Evolutionary conservation across 805 yeast genomes (phyloP).

Genomic region (Priceomyces castillae): DNA sequence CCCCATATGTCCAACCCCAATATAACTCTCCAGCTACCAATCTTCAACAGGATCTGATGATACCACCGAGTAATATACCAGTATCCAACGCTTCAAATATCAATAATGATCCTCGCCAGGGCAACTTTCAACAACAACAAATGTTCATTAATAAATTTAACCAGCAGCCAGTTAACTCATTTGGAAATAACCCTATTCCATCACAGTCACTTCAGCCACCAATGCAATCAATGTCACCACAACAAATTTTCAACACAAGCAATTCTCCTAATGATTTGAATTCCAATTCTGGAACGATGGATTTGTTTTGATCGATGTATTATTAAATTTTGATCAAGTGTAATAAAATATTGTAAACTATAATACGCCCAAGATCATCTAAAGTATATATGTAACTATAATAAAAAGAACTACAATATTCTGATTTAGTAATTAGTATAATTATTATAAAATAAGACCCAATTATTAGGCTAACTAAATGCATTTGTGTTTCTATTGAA

Average conservation of each 20-base stretch:
- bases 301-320: constrained; percentile 22
- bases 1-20: constrained; percentile 1
- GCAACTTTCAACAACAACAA: constrained; percentile 9
- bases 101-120: constrained; percentile 2
- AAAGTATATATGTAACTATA: constrained; percentile 7
- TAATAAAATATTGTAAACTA: neutral
- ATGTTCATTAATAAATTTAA: constrained; percentile 3
- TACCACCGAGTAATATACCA: neutral
- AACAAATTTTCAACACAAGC: constrained; percentile 27
- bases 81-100: neutral
- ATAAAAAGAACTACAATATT: too few species aligned
- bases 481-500: constrained; percentile 2
- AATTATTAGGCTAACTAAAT: neutral
- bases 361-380: too few species aligned
- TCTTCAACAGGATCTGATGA: neutral
- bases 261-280: constrained; percentile 6
- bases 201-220: constrained; percentile 11
- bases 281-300: constrained; percentile 20
- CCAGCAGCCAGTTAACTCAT: constrained; percentile 1
- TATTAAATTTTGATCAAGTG: neutral
- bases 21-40: neutral
- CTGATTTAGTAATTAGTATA: too few species aligned
- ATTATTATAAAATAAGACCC: too few species aligned
- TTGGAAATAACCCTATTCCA: constrained; percentile 4
- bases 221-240: constrained; percentile 33